Base-by-base conservation (phyloP, 495 filamentous ascomycete genomes). In the Podospora australis region DNA sequence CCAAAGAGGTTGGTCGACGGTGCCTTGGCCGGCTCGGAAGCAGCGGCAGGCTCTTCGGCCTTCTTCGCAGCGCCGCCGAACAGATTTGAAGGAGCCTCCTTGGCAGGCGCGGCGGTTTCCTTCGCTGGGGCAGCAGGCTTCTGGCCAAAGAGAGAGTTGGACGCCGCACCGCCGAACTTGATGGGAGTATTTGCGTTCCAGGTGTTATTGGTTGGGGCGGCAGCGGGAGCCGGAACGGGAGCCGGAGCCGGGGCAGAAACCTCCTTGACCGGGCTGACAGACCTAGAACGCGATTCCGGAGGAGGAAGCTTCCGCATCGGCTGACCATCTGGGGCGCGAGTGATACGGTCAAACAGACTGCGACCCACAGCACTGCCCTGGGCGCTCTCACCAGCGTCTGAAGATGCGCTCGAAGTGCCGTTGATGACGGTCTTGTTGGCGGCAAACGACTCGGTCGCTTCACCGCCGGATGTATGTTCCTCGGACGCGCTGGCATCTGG, bases 271-370 rank as follows among this genome's bases (percentile, higher is more conserved):
- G 67, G 59, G 59, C 69, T 54, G 2, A 39, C 54, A 6, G 63
- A 48, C 34, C 56, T 53, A 25, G 69, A 64, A 48, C 68, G 65
- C 11, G 61, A 53, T 26, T 62, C 60, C 17, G 54, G 44, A 13
- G 50, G 16, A 48, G 52, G 51, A 11, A 57, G 39, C 48, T 63
- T 50, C 40, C 74, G 64, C 43, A 80, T 59, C 21, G 72, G 68
- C 52, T 80, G 66, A 42, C 78, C 72, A 42, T 73, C 69, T 11
- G 59, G 44, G 11, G 67, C 67, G 49, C 66, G 75, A 23, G 73
- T 62, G 13, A 82, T 67, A 34, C 78, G 74, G 43, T 80, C 79
- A 46, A 86, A 86, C 3, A 84, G 53, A 57, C 75, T 82, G 26
- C 72, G 71, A 26, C 70, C 66, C 24, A 26, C 22, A 23, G 11